A percentile compares a stretch with the other conserved stretches of the same genome.
Evolutionary conservation across 257 asterid species (phyloP).

Genomic region (Eustoma russellianum): DNA sequence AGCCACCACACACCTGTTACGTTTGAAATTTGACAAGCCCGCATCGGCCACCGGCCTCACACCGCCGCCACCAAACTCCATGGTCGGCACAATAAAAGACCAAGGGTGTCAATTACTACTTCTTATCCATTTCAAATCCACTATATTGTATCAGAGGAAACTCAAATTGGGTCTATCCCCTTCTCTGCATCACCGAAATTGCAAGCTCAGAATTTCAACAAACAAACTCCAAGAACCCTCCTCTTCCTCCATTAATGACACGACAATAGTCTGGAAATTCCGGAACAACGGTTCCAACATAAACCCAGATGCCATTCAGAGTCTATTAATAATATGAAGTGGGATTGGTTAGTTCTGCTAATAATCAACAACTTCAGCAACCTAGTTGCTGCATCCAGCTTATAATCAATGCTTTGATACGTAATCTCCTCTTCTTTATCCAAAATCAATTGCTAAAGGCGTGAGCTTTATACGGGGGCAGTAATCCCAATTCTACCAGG

Average conservation of each 20-base stretch:
- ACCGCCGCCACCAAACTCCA: too few species aligned
- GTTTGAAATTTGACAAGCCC: too few species aligned
- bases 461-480: slow-evolving; percentile 74
- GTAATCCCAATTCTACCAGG: slow-evolving; percentile 52
- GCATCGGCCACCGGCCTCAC: too few species aligned
- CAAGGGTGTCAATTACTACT: too few species aligned
- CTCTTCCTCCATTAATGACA: slow-evolving; percentile 29
- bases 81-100: too few species aligned
- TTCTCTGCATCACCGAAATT: slow-evolving; percentile 48
- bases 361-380: slow-evolving; percentile 83
- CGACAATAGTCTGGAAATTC: slow-evolving; percentile 88
- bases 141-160: slow-evolving; percentile 42
- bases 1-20: too few species aligned
- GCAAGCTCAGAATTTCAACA: slow-evolving; percentile 80
- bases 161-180: slow-evolving; percentile 17
- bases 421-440: slow-evolving; percentile 51
- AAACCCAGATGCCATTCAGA: slow-evolving; percentile 85
- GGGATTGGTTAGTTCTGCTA: slow-evolving; percentile 53
- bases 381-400: slow-evolving; percentile 57
- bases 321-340: slow-evolving; percentile 34
- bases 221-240: slow-evolving; percentile 56
- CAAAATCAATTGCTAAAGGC: slow-evolving; percentile 29
- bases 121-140: slow-evolving; percentile 80
- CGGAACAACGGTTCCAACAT: slow-evolving; percentile 39
- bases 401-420: slow-evolving; percentile 42